These are phyloP conservation scores for Spatholobus suberectus DNA, from an alignment of 306 rosid genomes.

Conservation along the genomic window DNA sequence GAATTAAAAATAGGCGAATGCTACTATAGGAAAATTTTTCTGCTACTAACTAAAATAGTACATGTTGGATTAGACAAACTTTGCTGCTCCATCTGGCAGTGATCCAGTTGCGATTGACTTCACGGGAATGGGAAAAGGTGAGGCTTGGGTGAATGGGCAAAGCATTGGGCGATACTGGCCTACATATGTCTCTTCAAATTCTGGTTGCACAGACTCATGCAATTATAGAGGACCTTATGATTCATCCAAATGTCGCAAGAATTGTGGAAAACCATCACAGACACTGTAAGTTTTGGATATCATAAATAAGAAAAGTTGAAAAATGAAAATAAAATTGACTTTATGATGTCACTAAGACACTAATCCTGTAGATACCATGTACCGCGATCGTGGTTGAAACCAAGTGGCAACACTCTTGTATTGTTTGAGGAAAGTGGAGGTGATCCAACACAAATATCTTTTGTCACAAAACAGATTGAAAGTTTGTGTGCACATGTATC, in stretches of 20 bases:
- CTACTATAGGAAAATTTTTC: neutral
- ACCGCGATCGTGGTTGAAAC: slow-evolving; percentile 77
- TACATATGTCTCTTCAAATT: slow-evolving; percentile 51
- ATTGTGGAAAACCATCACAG: slow-evolving; percentile 93
- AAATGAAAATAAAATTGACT: slow-evolving; percentile 28
- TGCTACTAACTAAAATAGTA: slow-evolving; percentile 39
- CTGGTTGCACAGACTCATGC: slow-evolving; percentile 68
- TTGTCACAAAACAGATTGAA: slow-evolving; percentile 66
- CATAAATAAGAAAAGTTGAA: slow-evolving; percentile 21
- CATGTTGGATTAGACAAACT: slow-evolving; percentile 65
- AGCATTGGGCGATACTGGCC: slow-evolving; percentile 99
- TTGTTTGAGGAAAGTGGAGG: slow-evolving; percentile 89
- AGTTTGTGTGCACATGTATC: slow-evolving; percentile 87
- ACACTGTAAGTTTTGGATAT: slow-evolving; percentile 59
- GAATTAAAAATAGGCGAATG: slow-evolving; percentile 1
- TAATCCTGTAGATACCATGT: slow-evolving; percentile 75
- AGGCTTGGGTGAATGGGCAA: slow-evolving; percentile 98
- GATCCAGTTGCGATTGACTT: slow-evolving; percentile 92
- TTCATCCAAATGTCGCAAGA: slow-evolving; percentile 71
- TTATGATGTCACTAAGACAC: slow-evolving; percentile 32
- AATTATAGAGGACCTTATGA: slow-evolving; percentile 71
- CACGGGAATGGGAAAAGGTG: slow-evolving; percentile 95
- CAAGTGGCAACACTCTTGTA: slow-evolving; percentile 72
- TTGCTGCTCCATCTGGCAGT: slow-evolving; percentile 73
- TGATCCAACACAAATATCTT: slow-evolving; percentile 76